Conservation (phyloP, 1,139 yeast genomes). For the Kodamaea anthophila region DNA sequence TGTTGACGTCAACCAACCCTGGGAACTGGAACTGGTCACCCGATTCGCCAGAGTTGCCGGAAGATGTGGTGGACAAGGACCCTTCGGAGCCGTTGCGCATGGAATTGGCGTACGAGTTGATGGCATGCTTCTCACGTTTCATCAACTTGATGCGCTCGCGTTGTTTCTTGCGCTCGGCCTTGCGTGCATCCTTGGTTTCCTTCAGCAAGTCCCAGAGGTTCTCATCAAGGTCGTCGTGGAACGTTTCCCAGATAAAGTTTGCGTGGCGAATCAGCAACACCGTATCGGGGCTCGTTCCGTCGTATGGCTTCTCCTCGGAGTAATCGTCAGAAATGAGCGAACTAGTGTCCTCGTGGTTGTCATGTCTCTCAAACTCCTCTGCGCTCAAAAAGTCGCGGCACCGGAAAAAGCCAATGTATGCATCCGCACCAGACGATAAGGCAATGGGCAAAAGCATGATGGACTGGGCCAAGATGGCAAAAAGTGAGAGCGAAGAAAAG, state of each 20-base stretch:
- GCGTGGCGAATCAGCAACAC: slow-evolving; percentile 27
- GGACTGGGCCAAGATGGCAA: slow-evolving; percentile 46
- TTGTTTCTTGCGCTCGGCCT: slow-evolving; percentile 12
- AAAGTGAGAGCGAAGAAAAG: slow-evolving; percentile 47
- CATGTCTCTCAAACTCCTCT: slow-evolving; percentile 23
- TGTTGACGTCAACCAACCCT: slow-evolving; percentile 28
- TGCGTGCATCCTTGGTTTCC: slow-evolving; percentile 12
- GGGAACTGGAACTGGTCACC: slow-evolving; percentile 15
- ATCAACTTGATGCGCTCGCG: slow-evolving; percentile 11
- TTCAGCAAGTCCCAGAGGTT: slow-evolving; percentile 22
- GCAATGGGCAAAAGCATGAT: slow-evolving; percentile 52
- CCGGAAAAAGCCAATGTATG: slow-evolving; percentile 44
- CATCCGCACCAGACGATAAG: slow-evolving; percentile 49
- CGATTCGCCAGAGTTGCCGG: slow-evolving; percentile 3
- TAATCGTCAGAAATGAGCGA: slow-evolving; percentile 4
- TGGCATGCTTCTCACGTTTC: slow-evolving; percentile 14
- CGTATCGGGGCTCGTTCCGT: slow-evolving; percentile 4
- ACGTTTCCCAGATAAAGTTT: slow-evolving; percentile 32
- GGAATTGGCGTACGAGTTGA: slow-evolving; percentile 9
- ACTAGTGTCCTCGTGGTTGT: slow-evolving; percentile 9
- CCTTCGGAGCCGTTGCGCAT: slow-evolving; percentile 8
- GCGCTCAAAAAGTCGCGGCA: slow-evolving; percentile 39
- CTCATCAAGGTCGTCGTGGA: slow-evolving; percentile 23
- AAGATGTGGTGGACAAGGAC: slow-evolving; percentile 9
- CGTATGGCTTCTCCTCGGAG: slow-evolving; percentile 4